Percentiles rank a stretch among this genome's conserved stretches.
Conservation (phyloP, 75 land plant genomes). For the Pinus albicaulis region DNA sequence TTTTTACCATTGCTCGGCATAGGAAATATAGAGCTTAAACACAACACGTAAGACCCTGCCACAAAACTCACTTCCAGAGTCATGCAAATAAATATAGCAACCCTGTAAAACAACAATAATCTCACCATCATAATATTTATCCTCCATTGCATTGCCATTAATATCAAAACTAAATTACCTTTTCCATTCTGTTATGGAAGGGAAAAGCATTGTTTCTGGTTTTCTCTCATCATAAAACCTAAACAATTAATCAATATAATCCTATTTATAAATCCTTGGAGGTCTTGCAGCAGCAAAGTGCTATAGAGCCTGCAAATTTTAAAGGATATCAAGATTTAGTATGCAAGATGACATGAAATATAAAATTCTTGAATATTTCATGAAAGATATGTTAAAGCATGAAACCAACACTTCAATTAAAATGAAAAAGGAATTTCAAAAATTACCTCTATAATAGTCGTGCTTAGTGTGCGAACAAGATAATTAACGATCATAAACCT, state of each 20-base stretch:
- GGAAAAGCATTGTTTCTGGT: slow-evolving; percentile 61
- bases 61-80: background rate
- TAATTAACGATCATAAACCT: slow-evolving; percentile 93
- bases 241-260: slow-evolving; percentile 83
- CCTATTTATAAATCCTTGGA: slow-evolving; percentile 92
- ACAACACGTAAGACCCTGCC: background rate
- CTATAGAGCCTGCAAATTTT: slow-evolving; percentile 54
- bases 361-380: background rate
- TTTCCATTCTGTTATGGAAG: slow-evolving; percentile 96
- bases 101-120: slow-evolving; percentile 53
- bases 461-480: slow-evolving; percentile 61
- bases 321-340: slow-evolving; percentile 6
- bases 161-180: slow-evolving; percentile 79
- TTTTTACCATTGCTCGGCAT: background rate
- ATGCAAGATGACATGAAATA: background rate
- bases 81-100: slow-evolving; percentile 2
- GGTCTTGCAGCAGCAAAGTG: slow-evolving; percentile 85
- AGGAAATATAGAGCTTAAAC: background rate
- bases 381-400: background rate
- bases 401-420: background rate
- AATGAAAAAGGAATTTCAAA: background rate
- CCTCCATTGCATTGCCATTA: slow-evolving; percentile 85
- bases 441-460: slow-evolving; percentile 65
- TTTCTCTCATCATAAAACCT: slow-evolving; percentile 82
- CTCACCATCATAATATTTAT: slow-evolving; percentile 78